Evolutionary conservation across 345 rosid genomes (phyloP).

Genomic region (Syzygium oleosum): DNA sequence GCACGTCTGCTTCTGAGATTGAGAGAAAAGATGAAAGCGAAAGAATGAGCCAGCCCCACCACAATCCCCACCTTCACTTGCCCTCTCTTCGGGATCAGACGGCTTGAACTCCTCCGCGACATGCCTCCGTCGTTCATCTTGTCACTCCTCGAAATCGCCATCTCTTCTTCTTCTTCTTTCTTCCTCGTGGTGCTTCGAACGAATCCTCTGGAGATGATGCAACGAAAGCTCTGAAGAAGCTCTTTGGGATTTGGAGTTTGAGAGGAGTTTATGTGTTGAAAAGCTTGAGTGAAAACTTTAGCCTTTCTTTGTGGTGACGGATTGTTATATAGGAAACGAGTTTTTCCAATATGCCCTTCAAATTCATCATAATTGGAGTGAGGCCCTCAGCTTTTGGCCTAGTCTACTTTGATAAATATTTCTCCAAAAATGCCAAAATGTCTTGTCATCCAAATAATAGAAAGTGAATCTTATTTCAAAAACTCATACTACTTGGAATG

Average conservation of each 20-base stretch:
- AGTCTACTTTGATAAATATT: neutral
- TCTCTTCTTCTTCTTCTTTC: neutral
- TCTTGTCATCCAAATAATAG: too few species aligned
- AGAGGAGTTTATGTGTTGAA: neutral
- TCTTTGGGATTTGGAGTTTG: neutral
- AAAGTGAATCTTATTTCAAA: too few species aligned
- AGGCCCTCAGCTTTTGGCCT: neutral
- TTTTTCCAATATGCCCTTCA: neutral
- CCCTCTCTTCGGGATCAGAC: constrained; percentile 41
- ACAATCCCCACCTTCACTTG: constrained; percentile 33
- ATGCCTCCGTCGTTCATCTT: neutral
- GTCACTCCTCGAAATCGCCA: neutral
- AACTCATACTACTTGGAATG: too few species aligned
- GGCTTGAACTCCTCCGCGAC: constrained; percentile 2
- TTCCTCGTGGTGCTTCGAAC: neutral
- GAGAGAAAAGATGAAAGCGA: constrained; percentile 30
- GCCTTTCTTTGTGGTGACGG: neutral
- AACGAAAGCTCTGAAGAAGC: neutral
- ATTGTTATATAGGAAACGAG: neutral
- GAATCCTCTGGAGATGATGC: neutral
- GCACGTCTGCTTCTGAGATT: neutral
- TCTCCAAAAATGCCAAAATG: too few species aligned
- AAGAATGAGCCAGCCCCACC: constrained; percentile 35
- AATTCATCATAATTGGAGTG: neutral
- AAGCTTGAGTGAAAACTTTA: neutral